Evolutionary conservation across 371 early-diverging fungal genomes (phyloP).

Genomic region (Mucor piriformis): DNA sequence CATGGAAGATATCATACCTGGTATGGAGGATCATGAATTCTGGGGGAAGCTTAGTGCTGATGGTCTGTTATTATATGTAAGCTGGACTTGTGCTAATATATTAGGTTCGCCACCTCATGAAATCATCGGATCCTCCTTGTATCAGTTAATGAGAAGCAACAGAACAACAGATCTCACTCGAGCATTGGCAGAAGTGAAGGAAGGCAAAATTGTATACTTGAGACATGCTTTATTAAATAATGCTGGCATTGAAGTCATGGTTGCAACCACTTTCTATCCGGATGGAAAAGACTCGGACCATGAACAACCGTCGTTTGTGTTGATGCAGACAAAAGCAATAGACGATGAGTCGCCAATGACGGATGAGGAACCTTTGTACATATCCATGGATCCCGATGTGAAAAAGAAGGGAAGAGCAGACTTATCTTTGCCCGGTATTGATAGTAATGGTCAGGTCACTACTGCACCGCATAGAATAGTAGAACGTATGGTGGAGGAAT

Average conservation of each 20-base stretch:
- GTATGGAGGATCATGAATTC: constrained; percentile 48
- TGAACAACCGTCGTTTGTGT: constrained; percentile 39
- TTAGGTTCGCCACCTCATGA: constrained; percentile 51
- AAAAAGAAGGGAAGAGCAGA: constrained; percentile 33
- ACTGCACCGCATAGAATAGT: not conserved
- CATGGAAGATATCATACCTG: constrained; percentile 11
- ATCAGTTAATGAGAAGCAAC: constrained; percentile 58
- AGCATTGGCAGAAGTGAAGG: constrained; percentile 51
- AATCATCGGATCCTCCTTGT: constrained; percentile 55
- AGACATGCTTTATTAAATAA: constrained; percentile 45
- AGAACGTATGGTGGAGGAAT: constrained; percentile 42
- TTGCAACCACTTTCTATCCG: constrained; percentile 52
- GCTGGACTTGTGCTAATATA: constrained; percentile 42
- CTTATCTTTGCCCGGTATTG: constrained; percentile 8
- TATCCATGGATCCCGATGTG: constrained; percentile 31
- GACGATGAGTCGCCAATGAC: constrained; percentile 15
- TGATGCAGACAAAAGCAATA: constrained; percentile 43
- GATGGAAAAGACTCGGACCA: constrained; percentile 32
- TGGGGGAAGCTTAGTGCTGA: constrained; percentile 68
- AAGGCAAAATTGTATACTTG: constrained; percentile 48
- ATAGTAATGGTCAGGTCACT: constrained; percentile 9
- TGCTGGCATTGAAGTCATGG: constrained; percentile 44
- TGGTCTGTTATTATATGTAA: constrained; percentile 60
- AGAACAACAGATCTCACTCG: constrained; percentile 54
- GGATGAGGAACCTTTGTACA: constrained; percentile 26